Evolutionary conservation across 2,329 filamentous ascomycete genomes (phyloP).

Genomic region (Scolecobasidium constrictum): DNA sequence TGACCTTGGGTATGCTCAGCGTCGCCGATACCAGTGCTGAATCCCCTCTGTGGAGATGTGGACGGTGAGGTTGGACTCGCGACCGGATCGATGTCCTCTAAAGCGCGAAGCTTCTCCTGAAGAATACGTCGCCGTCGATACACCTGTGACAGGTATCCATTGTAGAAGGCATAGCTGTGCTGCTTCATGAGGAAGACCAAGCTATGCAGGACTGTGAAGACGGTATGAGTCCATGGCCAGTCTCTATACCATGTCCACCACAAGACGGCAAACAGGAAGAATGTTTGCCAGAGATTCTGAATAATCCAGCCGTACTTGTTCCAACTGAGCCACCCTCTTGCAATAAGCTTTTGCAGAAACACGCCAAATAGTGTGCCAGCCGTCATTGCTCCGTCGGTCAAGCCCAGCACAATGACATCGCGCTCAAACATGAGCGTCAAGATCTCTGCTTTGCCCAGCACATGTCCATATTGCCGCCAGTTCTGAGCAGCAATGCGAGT

Average conservation of each 20-base stretch:
- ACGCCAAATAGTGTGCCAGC: conserved; percentile 54
- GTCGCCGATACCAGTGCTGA: conserved; percentile 7
- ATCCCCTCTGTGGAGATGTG: conserved; percentile 6
- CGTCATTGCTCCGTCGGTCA: conserved; percentile 63
- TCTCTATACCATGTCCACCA: conserved; percentile 55
- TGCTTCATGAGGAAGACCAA: conserved; percentile 76
- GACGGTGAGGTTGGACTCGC: conserved; percentile 23
- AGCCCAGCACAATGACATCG: conserved; percentile 38
- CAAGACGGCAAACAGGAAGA: conserved; percentile 52
- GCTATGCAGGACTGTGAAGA: conserved; percentile 65
- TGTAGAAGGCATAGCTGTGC: conserved; percentile 70
- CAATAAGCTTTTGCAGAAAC: conserved; percentile 51
- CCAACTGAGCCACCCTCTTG: conserved; percentile 54
- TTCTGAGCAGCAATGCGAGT: conserved; percentile 57
- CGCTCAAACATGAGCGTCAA: conserved; percentile 54
- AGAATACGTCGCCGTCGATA: conserved; percentile 39
- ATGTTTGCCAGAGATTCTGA: conserved; percentile 62
- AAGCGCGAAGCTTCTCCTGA: conserved; percentile 42
- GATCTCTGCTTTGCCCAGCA: conserved; percentile 62
- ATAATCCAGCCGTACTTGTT: conserved; percentile 59
- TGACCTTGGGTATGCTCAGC: conserved; percentile 6
- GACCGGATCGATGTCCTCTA: conserved; percentile 43
- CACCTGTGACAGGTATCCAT: conserved; percentile 57
- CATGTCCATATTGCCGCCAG: conserved; percentile 55
- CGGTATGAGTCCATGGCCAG: conserved; percentile 76